These are phyloP conservation scores for Chalciporus chontae DNA, from an alignment of 768 basidiomycete species.

Conservation along the genomic window DNA sequence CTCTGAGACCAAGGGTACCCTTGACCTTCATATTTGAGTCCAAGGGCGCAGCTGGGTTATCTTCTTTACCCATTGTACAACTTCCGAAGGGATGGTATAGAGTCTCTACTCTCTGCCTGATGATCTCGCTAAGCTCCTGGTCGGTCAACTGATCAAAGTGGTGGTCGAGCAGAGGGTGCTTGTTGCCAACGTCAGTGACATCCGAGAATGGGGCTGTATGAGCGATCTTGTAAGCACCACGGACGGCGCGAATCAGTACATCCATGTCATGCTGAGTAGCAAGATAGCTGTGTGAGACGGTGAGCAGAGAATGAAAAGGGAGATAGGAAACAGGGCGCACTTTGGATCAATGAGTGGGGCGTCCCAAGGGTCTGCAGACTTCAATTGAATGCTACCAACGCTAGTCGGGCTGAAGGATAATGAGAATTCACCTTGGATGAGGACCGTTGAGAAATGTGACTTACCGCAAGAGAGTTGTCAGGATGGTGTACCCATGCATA, in stretches of 20 bases:
- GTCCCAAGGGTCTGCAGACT: conserved; percentile 40
- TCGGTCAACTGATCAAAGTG: conserved; percentile 31
- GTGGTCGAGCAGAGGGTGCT: conserved; percentile 36
- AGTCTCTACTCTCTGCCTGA: conserved; percentile 37
- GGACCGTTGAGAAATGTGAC: background rate
- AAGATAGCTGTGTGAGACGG: conserved; percentile 36
- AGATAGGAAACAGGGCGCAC: conserved; percentile 19
- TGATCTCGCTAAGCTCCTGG: conserved; percentile 31
- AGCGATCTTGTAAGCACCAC: conserved; percentile 35
- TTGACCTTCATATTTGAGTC: conserved; percentile 42
- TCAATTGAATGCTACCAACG: conserved; percentile 37
- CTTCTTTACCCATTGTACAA: conserved; percentile 36
- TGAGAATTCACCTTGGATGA: background rate
- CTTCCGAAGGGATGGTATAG: conserved; percentile 44
- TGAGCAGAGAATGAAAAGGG: conserved; percentile 17
- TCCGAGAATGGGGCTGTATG: conserved; percentile 37
- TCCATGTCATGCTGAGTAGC: conserved; percentile 38
- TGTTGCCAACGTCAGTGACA: conserved; percentile 31
- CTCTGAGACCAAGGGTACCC: conserved; percentile 39
- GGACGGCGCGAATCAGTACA: conserved; percentile 39
- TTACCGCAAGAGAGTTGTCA: conserved; percentile 23
- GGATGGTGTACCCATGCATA: conserved; percentile 18
- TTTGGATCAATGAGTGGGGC: conserved; percentile 43
- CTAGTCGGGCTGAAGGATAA: conserved; percentile 39
- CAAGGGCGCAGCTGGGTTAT: conserved; percentile 39